phyloP scores from a whole-genome alignment of 176 grass and related monocot species.

The Rhynchospora tenuis region DNA sequence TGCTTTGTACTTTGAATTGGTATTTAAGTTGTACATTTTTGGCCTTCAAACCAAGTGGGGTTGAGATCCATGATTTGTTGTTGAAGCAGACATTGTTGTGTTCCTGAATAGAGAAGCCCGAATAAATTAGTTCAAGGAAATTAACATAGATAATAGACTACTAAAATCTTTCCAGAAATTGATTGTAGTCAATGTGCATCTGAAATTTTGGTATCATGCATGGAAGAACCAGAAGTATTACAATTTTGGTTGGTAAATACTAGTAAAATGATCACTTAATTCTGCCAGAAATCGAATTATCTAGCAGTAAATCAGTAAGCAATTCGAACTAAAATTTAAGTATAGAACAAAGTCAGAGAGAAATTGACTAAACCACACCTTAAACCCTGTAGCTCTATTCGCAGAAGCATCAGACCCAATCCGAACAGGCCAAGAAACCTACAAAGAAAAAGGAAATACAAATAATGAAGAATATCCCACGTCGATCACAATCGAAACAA shows the following conservation, averaged over 20 bases:
- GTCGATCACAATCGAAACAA: background rate
- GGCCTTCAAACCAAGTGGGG: slow-evolving; percentile 35
- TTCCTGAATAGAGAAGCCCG: slow-evolving; percentile 40
- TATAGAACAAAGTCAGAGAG: background rate
- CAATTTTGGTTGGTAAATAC: background rate
- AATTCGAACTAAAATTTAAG: background rate
- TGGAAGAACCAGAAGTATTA: background rate
- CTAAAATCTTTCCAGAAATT: background rate
- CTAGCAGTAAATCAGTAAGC: background rate
- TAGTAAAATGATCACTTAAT: background rate
- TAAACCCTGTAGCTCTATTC: slow-evolving; percentile 9
- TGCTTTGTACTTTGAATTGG: slow-evolving; percentile 45
- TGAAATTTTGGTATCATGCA: background rate
- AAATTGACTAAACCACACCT: slow-evolving; percentile 21
- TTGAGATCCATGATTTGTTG: slow-evolving; percentile 32
- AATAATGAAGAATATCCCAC: background rate
- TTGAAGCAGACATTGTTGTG: slow-evolving; percentile 38
- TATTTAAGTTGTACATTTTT: slow-evolving; percentile 28
- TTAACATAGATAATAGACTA: background rate
- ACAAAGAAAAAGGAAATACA: background rate
- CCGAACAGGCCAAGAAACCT: slow-evolving; percentile 15
- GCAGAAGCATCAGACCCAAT: slow-evolving; percentile 23
- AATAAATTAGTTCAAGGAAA: background rate
- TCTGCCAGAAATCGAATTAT: background rate
- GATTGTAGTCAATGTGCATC: background rate